phyloP scores from a whole-genome alignment of 1,139 yeast genomes.

The Hyphopichia burtonii region DNA sequence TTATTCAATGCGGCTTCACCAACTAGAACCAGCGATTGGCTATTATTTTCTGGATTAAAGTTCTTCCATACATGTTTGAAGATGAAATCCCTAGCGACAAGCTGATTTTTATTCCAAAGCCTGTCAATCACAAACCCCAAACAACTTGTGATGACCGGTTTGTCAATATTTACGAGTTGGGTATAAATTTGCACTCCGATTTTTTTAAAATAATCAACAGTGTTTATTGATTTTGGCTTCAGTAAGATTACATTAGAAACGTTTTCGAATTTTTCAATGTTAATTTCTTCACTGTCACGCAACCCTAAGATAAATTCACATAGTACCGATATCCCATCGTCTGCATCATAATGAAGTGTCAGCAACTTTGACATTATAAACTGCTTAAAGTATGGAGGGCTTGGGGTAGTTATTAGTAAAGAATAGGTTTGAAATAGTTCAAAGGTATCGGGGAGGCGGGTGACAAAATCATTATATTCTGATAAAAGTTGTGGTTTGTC shows the following conservation, averaged over 20 bases:
- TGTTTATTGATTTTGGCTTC: slow-evolving; percentile 53
- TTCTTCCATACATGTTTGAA: slow-evolving; percentile 46
- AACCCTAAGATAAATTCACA: slow-evolving; percentile 78
- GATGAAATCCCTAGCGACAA: slow-evolving; percentile 60
- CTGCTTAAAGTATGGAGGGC: slow-evolving; percentile 38
- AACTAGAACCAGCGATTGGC: slow-evolving; percentile 24
- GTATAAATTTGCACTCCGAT: slow-evolving; percentile 62
- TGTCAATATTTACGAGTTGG: slow-evolving; percentile 56
- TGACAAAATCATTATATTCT: slow-evolving; percentile 14
- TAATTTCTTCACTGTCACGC: slow-evolving; percentile 69
- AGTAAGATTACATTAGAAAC: slow-evolving; percentile 61
- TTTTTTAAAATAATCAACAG: slow-evolving; percentile 50
- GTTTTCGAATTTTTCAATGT: slow-evolving; percentile 61
- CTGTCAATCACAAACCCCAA: slow-evolving; percentile 54
- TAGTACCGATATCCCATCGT: slow-evolving; percentile 67
- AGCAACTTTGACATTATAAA: slow-evolving; percentile 50
- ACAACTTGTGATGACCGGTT: slow-evolving; percentile 61
- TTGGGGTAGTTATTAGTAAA: slow-evolving; percentile 44
- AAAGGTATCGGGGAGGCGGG: slow-evolving; percentile 52
- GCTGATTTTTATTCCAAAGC: slow-evolving; percentile 51
- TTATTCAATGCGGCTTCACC: slow-evolving; percentile 57
- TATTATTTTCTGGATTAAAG: slow-evolving; percentile 32
- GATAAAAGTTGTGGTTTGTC: slow-evolving; percentile 8
- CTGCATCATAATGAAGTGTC: slow-evolving; percentile 52
- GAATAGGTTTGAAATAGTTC: slow-evolving; percentile 59